Evolutionary conservation across 768 basidiomycete species (phyloP).

Genomic region (Suillus hirtellus): DNA sequence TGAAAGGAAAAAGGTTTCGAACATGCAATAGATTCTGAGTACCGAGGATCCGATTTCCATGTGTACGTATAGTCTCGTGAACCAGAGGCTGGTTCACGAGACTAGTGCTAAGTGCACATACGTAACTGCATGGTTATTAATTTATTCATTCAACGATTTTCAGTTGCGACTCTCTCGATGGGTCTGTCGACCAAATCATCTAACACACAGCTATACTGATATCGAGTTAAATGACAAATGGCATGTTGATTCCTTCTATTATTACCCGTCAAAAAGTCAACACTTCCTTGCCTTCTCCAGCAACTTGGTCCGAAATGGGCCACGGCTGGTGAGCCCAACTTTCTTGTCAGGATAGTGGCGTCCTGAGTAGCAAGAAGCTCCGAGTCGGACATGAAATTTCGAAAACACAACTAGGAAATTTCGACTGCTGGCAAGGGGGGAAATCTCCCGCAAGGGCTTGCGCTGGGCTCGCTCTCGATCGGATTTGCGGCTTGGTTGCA

Average conservation of each 20-base stretch:
- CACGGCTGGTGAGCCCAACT: background rate
- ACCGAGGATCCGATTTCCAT: no score
- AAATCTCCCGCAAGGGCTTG: background rate
- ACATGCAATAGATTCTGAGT: no score
- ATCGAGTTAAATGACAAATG: background rate
- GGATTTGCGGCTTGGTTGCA: no score
- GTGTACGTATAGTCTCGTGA: no score
- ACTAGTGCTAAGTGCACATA: no score
- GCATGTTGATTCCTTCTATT: background rate
- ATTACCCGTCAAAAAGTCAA: background rate
- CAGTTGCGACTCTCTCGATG: background rate
- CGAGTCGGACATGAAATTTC: background rate
- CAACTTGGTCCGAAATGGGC: background rate
- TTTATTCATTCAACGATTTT: background rate
- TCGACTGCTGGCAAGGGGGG: background rate
- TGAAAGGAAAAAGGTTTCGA: no score
- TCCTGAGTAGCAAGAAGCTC: slow-evolving; percentile 2
- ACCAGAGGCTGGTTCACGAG: no score
- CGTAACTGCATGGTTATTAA: no score
- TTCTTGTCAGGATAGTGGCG: background rate
- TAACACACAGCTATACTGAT: background rate
- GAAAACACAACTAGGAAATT: background rate
- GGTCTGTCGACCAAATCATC: background rate
- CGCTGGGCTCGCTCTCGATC: no score
- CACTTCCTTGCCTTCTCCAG: background rate